These are phyloP conservation scores for Cyberlindnera mrakii DNA, from an alignment of 805 yeast species.

Conservation along the genomic window DNA sequence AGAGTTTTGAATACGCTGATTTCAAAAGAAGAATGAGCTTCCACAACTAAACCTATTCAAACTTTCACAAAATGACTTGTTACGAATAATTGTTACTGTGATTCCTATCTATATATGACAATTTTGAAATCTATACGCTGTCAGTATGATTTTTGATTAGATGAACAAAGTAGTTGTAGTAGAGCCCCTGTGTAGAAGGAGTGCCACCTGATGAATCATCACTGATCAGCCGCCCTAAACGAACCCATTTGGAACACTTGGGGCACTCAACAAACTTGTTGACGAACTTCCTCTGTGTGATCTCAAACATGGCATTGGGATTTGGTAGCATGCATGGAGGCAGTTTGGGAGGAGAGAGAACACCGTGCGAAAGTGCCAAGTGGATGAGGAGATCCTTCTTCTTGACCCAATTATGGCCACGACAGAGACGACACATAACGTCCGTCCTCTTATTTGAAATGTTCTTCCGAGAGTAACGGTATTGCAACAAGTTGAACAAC, in stretches of 20 bases:
- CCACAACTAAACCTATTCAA: not conserved
- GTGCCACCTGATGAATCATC: not conserved
- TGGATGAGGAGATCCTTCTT: slow-evolving; percentile 12
- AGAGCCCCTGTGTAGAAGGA: slow-evolving; percentile 12
- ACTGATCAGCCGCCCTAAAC: slow-evolving; percentile 11
- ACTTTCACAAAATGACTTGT: not conserved
- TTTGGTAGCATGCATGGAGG: slow-evolving; percentile 9
- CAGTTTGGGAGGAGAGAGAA: slow-evolving; percentile 5
- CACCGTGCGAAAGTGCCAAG: slow-evolving; percentile 23
- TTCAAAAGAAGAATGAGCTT: slow-evolving; percentile 21
- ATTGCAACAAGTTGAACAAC: slow-evolving; percentile 4
- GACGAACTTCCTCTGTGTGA: slow-evolving; percentile 3
- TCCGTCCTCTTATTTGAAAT: slow-evolving; percentile 3
- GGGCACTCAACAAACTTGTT: slow-evolving; percentile 15
- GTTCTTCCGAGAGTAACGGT: slow-evolving; percentile 5
- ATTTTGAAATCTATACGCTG: not conserved
- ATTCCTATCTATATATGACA: too few species aligned
- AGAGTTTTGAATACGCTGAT: slow-evolving; percentile 18
- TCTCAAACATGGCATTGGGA: slow-evolving; percentile 15
- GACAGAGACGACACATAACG: slow-evolving; percentile 22
- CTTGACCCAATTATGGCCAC: slow-evolving; percentile 21
- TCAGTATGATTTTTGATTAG: slow-evolving; percentile 13
- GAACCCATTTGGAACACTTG: slow-evolving; percentile 17
- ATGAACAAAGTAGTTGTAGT: slow-evolving; percentile 19
- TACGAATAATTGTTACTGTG: too few species aligned